Evolutionary conservation across 768 basidiomycete species (phyloP), one percentile per base, ranked within the genome.

Genomic region (Leccinum incarnatum): DNA sequence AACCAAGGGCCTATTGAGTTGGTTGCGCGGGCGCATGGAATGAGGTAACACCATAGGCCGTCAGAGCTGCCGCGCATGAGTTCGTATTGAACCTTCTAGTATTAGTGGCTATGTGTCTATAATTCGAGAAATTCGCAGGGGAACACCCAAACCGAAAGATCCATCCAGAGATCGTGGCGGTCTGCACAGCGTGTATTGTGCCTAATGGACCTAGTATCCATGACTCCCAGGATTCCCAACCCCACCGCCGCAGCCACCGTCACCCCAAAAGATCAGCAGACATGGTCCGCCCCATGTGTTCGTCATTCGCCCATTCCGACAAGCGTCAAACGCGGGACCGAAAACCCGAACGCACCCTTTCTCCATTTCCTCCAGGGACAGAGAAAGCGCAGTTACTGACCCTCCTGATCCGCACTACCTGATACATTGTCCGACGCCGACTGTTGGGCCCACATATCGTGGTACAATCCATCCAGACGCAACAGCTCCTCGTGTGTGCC

Each of bases 401-500:
- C 21, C 0, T 56, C 46, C 19, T 63, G 64, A 55, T 42, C 51
- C 40, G 48, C 30, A n/a, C 49, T 50, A 11, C 72, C 71, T 53
- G n/a, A 29, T 34, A 58, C 57, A 49, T 56, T 65, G 23, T 73
- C 64, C 72, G 74, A 72, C 5, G 82, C 72, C 3, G 83, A 84
- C 67, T 94, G 91, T 68, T 89, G 83, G 51, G 82, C 74, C 92
- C 92, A 94, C 90, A 94, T 91, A 60, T 84, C 81, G 59, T 83
- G 75, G 70, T 94, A 94, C 58, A 93, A 68, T 2, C 91, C 89
- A 14, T 83, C 83, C 14, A 73, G 73, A 23, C 78, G 82, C 72
- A 98, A 76, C 17, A 98, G 77, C 69, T 93, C 86, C 37, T 93
- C 89, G 69, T 98, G 97, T 0, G 92, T 94, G 11, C 97, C 97